Evolutionary conservation across 1,284 basidiomycete genomes (phyloP).

Genomic region (Ustilago sp.): DNA sequence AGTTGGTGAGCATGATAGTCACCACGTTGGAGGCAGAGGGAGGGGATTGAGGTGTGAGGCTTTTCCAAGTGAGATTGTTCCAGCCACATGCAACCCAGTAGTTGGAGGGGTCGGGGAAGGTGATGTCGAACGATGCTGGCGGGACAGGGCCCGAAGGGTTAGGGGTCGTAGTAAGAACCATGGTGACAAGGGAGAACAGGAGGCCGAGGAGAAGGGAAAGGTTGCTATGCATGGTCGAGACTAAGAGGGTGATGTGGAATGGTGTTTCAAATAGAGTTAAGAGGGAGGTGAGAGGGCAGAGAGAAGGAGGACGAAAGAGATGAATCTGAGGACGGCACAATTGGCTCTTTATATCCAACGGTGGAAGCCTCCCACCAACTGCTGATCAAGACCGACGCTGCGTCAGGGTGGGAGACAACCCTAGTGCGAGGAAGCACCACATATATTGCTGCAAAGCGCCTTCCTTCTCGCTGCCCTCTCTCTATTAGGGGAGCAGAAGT

Average conservation of each 20-base stretch:
- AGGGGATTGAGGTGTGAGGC: background rate
- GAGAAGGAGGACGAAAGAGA: background rate
- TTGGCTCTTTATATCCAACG: background rate
- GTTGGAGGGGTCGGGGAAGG: slow-evolving; percentile 32
- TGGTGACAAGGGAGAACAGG: background rate
- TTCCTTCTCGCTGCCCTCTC: too few species aligned
- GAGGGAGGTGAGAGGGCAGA: background rate
- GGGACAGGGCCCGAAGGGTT: background rate
- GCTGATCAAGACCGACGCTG: too few species aligned
- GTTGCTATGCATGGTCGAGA: background rate
- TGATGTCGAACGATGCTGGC: slow-evolving; percentile 14
- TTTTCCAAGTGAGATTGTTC: slow-evolving; percentile 42
- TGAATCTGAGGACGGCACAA: background rate
- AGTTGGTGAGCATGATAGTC: slow-evolving; percentile 36
- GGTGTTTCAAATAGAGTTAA: too few species aligned
- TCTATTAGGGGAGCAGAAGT: too few species aligned
- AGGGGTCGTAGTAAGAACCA: background rate
- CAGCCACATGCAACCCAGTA: slow-evolving; percentile 52
- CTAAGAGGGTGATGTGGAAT: too few species aligned
- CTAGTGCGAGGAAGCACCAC: too few species aligned
- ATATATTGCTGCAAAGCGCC: too few species aligned
- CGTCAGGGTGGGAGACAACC: too few species aligned
- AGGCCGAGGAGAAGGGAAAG: background rate
- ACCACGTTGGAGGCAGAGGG: slow-evolving; percentile 12
- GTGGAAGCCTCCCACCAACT: too few species aligned